Percentiles rank a stretch among this genome's conserved stretches.
Evolutionary conservation across 345 rosid species (phyloP).

Genomic region (Camelina neglecta): DNA sequence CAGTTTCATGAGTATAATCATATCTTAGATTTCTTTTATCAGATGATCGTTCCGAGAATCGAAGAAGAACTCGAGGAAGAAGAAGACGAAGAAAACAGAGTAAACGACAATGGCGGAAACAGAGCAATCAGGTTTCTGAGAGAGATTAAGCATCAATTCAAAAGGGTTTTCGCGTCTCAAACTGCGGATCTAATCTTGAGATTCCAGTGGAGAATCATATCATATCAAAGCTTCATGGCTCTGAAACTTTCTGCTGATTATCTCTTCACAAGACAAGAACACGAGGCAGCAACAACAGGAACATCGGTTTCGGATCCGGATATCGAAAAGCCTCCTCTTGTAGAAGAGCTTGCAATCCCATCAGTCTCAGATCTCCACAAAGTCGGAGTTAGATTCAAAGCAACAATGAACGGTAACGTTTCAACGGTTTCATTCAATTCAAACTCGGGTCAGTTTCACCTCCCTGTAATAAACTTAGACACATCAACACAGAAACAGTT

Average conservation of each 20-base stretch:
- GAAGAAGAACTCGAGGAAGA: slow-evolving; percentile 32
- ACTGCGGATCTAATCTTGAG: slow-evolving; percentile 44
- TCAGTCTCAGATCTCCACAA: slow-evolving; percentile 59
- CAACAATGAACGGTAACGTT: slow-evolving; percentile 52
- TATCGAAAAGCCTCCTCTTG: slow-evolving; percentile 53
- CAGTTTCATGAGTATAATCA: slow-evolving; percentile 47
- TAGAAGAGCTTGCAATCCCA: slow-evolving; percentile 78
- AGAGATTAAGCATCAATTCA: slow-evolving; percentile 42
- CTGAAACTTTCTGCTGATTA: slow-evolving; percentile 45
- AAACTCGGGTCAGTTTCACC: slow-evolving; percentile 48
- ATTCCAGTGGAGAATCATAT: slow-evolving; percentile 58
- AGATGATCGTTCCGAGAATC: slow-evolving; percentile 51
- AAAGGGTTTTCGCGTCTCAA: slow-evolving; percentile 43
- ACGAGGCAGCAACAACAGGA: slow-evolving; percentile 30
- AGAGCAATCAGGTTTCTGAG: slow-evolving; percentile 34
- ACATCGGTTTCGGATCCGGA: background rate
- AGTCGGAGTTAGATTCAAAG: slow-evolving; percentile 53
- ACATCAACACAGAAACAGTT: slow-evolving; percentile 57
- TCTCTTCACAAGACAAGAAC: slow-evolving; percentile 43
- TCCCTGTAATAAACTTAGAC: slow-evolving; percentile 66
- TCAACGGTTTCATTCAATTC: slow-evolving; percentile 51
- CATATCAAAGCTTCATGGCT: slow-evolving; percentile 36
- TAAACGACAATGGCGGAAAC: slow-evolving; percentile 28
- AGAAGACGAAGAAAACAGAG: slow-evolving; percentile 23
- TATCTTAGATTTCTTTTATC: slow-evolving; percentile 62